phyloP scores from a whole-genome alignment of 108 stramenopile species.

The Nannochloropsis salina region DNA sequence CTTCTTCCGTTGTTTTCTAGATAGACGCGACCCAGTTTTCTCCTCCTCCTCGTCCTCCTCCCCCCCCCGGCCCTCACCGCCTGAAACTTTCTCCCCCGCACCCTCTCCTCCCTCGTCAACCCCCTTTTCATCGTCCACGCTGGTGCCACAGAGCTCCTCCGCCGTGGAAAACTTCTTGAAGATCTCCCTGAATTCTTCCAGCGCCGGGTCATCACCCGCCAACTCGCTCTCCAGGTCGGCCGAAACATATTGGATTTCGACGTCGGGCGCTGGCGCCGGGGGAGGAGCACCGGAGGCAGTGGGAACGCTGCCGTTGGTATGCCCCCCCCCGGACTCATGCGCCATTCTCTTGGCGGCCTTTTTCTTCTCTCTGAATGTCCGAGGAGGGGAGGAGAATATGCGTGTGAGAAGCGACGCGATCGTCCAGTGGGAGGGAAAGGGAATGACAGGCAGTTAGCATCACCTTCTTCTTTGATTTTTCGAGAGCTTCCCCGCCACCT shows the following conservation, averaged over 20 bases:
- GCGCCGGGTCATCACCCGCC: not conserved
- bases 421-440: not conserved
- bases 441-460: not conserved
- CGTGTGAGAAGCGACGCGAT: not conserved
- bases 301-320: not conserved
- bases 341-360: not conserved
- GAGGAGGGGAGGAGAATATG: not conserved
- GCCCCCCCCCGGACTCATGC: not conserved
- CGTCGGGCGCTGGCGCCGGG: not conserved
- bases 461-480: slow-evolving; percentile 9
- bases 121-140: slow-evolving; percentile 43
- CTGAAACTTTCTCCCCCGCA: slow-evolving; percentile 45
- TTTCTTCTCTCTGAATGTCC: not conserved
- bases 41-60: slow-evolving; percentile 41
- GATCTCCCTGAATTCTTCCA: slow-evolving; percentile 20
- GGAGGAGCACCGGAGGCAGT: not conserved
- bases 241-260: slow-evolving; percentile 25
- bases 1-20: slow-evolving; percentile 77
- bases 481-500: not conserved
- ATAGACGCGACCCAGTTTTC: slow-evolving; percentile 42
- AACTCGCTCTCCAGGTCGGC: not conserved
- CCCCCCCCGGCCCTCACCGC: slow-evolving; percentile 49
- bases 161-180: slow-evolving; percentile 12
- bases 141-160: slow-evolving; percentile 20
- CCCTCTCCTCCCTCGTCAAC: slow-evolving; percentile 48